phyloP scores from a whole-genome alignment of 75 land plant species.

The Pinus taeda region DNA sequence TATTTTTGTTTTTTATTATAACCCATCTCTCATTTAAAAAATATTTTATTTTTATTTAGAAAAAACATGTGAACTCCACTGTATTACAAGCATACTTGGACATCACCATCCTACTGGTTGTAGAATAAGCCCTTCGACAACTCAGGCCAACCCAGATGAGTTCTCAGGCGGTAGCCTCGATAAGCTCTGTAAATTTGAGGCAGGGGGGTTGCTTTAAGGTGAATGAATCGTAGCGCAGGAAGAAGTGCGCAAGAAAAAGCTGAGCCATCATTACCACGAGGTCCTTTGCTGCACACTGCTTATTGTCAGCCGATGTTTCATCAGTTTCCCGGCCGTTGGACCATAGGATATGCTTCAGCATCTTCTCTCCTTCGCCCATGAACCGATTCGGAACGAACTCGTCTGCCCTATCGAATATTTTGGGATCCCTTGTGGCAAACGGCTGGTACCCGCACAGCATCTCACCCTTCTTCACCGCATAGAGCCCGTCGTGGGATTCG shows the following conservation, averaged over 20 bases:
- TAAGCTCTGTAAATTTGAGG: not conserved
- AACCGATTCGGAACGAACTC: constrained; percentile 37
- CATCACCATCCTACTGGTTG: too few species aligned
- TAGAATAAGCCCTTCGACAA: too few species aligned
- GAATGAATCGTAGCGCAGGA: constrained; percentile 54
- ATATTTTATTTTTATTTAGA: too few species aligned
- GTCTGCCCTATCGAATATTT: constrained; percentile 28
- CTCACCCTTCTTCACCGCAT: constrained; percentile 47
- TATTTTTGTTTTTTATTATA: too few species aligned
- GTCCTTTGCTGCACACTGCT: constrained; percentile 72
- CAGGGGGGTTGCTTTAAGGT: constrained; percentile 12
- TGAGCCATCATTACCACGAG: constrained; percentile 41
- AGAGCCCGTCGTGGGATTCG: constrained; percentile 30
- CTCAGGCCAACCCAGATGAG: too few species aligned
- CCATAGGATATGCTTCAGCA: constrained; percentile 61
- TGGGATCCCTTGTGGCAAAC: constrained; percentile 34
- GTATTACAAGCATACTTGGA: too few species aligned
- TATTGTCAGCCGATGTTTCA: constrained; percentile 40
- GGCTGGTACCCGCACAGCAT: constrained; percentile 55
- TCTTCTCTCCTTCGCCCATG: constrained; percentile 47
- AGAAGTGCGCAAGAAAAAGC: constrained; percentile 45
- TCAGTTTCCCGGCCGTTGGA: constrained; percentile 65
- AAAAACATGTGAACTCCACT: too few species aligned
- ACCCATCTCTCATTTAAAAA: too few species aligned
- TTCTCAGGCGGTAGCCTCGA: not conserved